Base-by-base conservation (phyloP, 1,284 basidiomycete genomes). In the Ceratobasidium sp. region DNA sequence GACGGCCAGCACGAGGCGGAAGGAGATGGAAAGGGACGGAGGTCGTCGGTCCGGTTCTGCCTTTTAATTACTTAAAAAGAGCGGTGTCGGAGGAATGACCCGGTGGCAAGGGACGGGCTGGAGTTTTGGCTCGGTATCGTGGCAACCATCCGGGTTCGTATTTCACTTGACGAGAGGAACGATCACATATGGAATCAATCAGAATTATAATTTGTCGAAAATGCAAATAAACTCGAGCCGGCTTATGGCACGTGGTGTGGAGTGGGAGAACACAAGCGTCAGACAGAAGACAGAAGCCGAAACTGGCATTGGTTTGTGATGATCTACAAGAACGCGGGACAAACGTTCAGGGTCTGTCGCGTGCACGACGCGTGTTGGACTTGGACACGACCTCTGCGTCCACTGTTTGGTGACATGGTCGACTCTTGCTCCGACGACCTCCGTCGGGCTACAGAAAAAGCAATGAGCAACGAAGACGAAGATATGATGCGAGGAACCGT, bases 1-100 rank as follows among this genome's bases (percentile, higher is more conserved):
- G 60, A 64, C 52, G 43, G 45, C 43, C 60, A 64, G 60, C 60
- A 64, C 60, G 60, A 64, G 60, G 60, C 47, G 20, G 32, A 22
- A 52, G 60, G 47, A 27, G 60, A 64, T 64, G 31, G 52, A 50
- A 50, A 34, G 47, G 60, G 15, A 64, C 60, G 31, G 47, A 64
- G 42, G 47, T 31, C 20, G 45, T 38, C 43, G 27, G 32, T 50
- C 45, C 45, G 15, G 20, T 22, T 20, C 12, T 20, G 32, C 32
- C 57, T 64, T 64, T 64, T 64, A 34, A 64, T 49, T 34, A 62
- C 35, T 25, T 49, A 5, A 22, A 20, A 42, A 3, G 20, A 15
- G 29, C 22, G 56, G 27, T 13, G 8, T 47, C 27, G 57, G 31
- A 43, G 49, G 52, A 52, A 50, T 42, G 15, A 47, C 10, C 47